Base-by-base conservation (phyloP, 371 early-diverging fungal species). In the Lichtheimia corymbifera region DNA sequence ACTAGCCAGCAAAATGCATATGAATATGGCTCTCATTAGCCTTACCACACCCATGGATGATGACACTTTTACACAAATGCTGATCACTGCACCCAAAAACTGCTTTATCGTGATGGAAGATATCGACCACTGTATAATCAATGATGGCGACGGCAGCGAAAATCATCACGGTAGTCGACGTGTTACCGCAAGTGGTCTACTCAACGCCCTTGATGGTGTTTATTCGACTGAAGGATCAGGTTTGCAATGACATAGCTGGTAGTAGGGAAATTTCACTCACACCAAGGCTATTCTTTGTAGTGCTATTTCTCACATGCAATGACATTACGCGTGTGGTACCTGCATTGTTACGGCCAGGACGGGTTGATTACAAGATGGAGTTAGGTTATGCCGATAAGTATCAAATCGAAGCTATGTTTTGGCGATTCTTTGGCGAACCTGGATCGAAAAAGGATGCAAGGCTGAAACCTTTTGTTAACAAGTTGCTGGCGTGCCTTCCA, bases 191-290 rank as follows among this genome's bases (percentile, higher is more conserved):
- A 62, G 93, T 49, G 97, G 97, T 3, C 83, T 98, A 12, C 82
- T 98, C 30, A 97, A 97, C 71, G 97, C 96, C 0, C 77, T 98
- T 35, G 98, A 98, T 71, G 98, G 98, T 17, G 94, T 61, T 93
- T 96, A 68, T 95, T 94, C 45, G 77, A 93, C 22, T 79, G 65
- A 57, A 49, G 57, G 59, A 44, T 81, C 94, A 17, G 82, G 63
- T 63, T 42, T 42, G 55, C 18, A 49, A 45, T 30, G 13, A 13
- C 13, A 24, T 50, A 11, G 35, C 35, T 35, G 9, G 35, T 35
- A 2, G 9, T 6, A 9, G 5, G 11, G 35, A 11, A 35, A 35
- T 11, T 6, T 35, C 35, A 9, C 11, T 35, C 9, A 35, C 35
- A 35, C 0, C 2, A 9, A 35, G 22, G 17, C 35, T 44, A 12